Conservation (phyloP, 108 stramenopile species). For the Skeletonema grethae region DNA sequence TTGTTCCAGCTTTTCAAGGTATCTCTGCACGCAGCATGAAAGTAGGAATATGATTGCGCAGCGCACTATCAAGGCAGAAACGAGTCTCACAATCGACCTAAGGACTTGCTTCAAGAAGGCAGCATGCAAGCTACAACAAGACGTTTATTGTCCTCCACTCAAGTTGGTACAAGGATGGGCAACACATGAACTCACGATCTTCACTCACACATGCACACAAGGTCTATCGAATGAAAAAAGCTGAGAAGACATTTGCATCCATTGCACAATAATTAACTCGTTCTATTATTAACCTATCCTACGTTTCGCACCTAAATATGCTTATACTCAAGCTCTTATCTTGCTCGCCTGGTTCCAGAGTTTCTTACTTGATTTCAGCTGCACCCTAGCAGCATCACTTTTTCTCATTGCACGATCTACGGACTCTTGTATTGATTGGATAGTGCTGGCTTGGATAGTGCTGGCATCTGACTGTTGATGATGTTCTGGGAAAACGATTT, state of each 20-base stretch:
- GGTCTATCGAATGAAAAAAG: background rate
- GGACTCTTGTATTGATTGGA: background rate
- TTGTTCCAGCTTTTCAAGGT: slow-evolving; percentile 26
- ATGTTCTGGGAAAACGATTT: background rate
- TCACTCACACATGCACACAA: background rate
- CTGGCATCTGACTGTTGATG: slow-evolving; percentile 7
- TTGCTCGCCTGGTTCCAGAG: slow-evolving; percentile 3
- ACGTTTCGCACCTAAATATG: background rate
- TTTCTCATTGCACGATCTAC: slow-evolving; percentile 3
- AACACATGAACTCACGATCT: background rate
- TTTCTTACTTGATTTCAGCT: background rate
- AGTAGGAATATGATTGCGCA: background rate
- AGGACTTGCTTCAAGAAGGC: background rate
- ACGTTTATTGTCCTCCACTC: background rate
- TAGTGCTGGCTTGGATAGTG: slow-evolving; percentile 3
- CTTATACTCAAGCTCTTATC: background rate
- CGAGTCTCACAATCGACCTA: background rate
- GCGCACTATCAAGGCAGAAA: background rate
- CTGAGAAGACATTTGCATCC: background rate
- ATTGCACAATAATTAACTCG: too few species aligned
- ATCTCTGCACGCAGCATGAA: slow-evolving; percentile 8
- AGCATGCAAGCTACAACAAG: background rate
- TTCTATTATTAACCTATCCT: background rate
- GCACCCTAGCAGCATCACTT: background rate
- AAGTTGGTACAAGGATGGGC: background rate